phyloP scores from a whole-genome alignment of 148 eudicot species.

The Fagopyrum homotropicum region DNA sequence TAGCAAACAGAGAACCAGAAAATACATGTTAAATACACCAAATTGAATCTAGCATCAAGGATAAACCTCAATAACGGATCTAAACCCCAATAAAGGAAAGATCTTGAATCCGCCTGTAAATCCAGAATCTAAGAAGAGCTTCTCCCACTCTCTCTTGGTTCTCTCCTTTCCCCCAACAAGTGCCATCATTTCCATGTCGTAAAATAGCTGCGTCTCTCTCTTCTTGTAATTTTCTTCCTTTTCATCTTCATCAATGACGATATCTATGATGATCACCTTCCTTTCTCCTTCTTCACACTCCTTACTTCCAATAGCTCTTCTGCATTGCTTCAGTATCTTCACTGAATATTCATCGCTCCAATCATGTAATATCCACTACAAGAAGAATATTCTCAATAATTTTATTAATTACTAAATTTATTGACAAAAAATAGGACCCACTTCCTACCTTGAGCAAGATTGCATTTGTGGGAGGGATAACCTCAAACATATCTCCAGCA shows the following conservation, averaged over 20 bases:
- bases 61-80: neutral
- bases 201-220: conserved; percentile 9
- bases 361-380: conserved; percentile 11
- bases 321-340: conserved; percentile 10
- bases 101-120: neutral
- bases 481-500: conserved; percentile 35
- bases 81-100: neutral
- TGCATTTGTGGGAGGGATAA: conserved; percentile 31
- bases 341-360: conserved; percentile 12
- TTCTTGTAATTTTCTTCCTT: neutral
- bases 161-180: neutral
- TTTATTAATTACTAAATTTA: no score
- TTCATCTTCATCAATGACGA: neutral
- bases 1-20: no score
- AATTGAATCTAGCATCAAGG: neutral
- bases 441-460: conserved; percentile 30
- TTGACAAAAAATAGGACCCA: no score
- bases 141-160: neutral
- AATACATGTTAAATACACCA: no score
- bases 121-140: neutral
- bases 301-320: neutral
- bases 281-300: neutral
- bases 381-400: neutral
- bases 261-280: conserved; percentile 14
- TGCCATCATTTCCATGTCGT: conserved; percentile 13